Evolutionary conservation across 2,329 filamentous ascomycete species (phyloP).

Genomic region (Trichoderma hamatum): DNA sequence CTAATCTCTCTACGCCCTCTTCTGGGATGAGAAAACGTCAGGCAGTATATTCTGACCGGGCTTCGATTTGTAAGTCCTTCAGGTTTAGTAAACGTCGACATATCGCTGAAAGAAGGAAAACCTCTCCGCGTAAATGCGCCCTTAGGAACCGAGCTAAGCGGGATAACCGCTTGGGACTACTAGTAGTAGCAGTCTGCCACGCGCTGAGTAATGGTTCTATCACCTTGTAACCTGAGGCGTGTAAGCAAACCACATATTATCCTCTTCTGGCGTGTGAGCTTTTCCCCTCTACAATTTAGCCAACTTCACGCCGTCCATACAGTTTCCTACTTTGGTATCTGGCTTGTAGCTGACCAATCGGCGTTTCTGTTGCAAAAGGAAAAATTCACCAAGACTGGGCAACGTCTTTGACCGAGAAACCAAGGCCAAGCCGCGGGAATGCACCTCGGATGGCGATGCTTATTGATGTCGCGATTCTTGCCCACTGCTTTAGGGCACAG

Average conservation of each 20-base stretch:
- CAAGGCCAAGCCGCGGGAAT: background rate
- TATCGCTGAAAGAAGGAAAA: background rate
- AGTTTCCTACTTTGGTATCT: background rate
- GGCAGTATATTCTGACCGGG: background rate
- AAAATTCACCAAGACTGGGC: background rate
- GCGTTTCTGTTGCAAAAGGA: background rate
- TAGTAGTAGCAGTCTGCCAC: background rate
- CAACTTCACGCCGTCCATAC: background rate
- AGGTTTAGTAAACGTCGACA: background rate
- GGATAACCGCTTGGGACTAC: background rate
- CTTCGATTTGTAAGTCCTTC: background rate
- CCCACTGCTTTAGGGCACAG: no score
- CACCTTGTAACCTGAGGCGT: background rate
- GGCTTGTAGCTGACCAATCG: background rate
- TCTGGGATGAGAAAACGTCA: background rate
- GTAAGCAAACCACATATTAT: background rate
- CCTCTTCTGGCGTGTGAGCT: background rate
- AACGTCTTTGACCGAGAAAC: background rate
- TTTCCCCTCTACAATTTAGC: background rate
- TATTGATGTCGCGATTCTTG: no score
- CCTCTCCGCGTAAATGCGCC: background rate
- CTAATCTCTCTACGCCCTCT: background rate
- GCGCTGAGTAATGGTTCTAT: background rate
- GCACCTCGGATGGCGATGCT: no score
- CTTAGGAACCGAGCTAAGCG: background rate